Conservation (phyloP, 306 rosid genomes). For the Rubus parviflorus region DNA sequence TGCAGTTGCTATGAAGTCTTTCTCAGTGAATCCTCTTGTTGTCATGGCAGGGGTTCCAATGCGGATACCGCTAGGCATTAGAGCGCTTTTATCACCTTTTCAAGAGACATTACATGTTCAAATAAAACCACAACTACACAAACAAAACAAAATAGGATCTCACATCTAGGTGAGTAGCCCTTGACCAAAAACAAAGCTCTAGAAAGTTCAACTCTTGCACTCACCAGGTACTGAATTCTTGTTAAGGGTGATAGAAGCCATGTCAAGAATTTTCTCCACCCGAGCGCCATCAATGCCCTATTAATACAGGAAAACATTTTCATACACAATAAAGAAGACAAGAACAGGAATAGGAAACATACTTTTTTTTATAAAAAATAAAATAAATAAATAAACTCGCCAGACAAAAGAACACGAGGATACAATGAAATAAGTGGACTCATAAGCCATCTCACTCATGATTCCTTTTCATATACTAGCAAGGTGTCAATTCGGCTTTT, state of each 20-base stretch:
- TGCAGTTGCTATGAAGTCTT: conserved; percentile 62
- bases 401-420: not conserved
- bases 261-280: conserved; percentile 90
- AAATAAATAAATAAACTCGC: not conserved
- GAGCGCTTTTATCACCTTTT: conserved; percentile 86
- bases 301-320: conserved; percentile 8
- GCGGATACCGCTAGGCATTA: conserved; percentile 93
- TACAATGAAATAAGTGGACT: not conserved
- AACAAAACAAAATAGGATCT: not conserved
- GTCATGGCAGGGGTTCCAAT: conserved; percentile 98
- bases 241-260: conserved; percentile 90
- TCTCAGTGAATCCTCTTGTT: conserved; percentile 81
- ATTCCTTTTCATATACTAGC: not conserved
- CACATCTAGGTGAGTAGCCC: not conserved
- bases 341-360: not conserved
- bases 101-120: conserved; percentile 14
- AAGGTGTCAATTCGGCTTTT: not conserved
- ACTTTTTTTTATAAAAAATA: not conserved
- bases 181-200: not conserved
- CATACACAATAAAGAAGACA: not conserved
- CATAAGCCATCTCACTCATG: not conserved
- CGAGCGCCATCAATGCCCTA: conserved; percentile 97
- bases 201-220: not conserved
- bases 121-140: not conserved
- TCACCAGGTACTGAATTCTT: conserved; percentile 93